Evolutionary conservation across 352 stramenopile species (phyloP), one percentile per base, ranked within the genome.

Genomic region (Pythium chondricola): DNA sequence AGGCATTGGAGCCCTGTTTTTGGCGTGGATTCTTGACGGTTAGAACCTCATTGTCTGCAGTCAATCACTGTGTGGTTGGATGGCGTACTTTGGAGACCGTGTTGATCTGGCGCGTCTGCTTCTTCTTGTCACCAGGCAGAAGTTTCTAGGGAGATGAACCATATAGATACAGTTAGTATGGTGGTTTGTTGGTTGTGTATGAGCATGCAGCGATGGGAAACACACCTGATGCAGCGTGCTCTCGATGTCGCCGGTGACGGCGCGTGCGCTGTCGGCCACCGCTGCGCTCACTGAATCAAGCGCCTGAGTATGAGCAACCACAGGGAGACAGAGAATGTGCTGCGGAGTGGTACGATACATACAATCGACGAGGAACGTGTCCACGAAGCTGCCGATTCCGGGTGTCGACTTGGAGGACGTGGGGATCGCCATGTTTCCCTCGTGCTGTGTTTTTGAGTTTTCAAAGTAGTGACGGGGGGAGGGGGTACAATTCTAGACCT

Each of bases 221-320:
- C 45, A 4, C 30, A 86, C 74, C 67, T 84, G 69, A 41, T 87
- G 75, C 17, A 87, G 63, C 17, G 67, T 58, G 57, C 84, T 87
- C 51, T 87, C 75, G 56, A 87, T 59, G 49, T 85, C 72, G 4
- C 75, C 75, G 2, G 61, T 82, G 35, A 79, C 75, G 41, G 69
- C 66, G 13, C 63, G 69, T 18, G 74, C 61, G 45, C 69, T 81
- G 40, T 83, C 69, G 9, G 48, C 46, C 37, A 81, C 67, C 21
- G 69, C 58, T 9, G 61, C 39, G 24, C 66, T 69, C 46, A 86
- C 74, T 83, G 37, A n/a, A n/a, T n/a, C n/a, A n/a, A n/a, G n/a
- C n/a, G n/a, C n/a, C n/a, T n/a, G n/a, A n/a, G n/a, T n/a, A n/a
- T n/a, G n/a, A n/a, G n/a, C n/a, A n/a, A n/a, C n/a, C n/a, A n/a